Conservation (phyloP, 2,329 filamentous ascomycete genomes). For the Pyricularia pennisetigena region DNA sequence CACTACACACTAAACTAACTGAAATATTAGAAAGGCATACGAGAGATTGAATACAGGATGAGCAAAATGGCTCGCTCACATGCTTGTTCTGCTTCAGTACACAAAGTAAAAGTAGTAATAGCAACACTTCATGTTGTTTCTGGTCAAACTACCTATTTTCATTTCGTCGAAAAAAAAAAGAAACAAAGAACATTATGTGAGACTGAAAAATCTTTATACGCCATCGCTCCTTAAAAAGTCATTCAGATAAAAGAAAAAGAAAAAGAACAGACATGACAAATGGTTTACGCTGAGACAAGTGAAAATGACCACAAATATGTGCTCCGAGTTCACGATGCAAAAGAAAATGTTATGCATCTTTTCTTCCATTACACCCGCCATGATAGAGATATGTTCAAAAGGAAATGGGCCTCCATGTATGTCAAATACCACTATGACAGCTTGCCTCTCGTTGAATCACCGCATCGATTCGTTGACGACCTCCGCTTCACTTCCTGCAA, state of each 20-base stretch:
- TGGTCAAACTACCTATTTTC: not conserved
- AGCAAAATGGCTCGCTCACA: too few species aligned
- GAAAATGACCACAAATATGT: not conserved
- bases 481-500: constrained; percentile 46
- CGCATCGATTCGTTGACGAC: constrained; percentile 32
- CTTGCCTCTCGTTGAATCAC: not conserved
- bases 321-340: not conserved
- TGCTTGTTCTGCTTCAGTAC: too few species aligned
- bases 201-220: not conserved
- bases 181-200: not conserved
- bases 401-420: not conserved
- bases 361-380: not conserved
- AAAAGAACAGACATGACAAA: not conserved
- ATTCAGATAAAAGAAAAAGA: not conserved
- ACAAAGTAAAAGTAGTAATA: not conserved
- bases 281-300: not conserved
- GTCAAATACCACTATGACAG: not conserved
- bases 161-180: not conserved
- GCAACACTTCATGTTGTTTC: not conserved
- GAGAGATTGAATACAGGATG: too few species aligned
- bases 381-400: not conserved
- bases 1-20: too few species aligned
- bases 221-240: not conserved
- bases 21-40: too few species aligned
- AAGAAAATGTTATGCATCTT: not conserved